A percentile compares a stretch with the other conserved stretches of the same genome.
Conservation (phyloP, 345 rosid genomes). For the Lumnitzera racemosa region DNA sequence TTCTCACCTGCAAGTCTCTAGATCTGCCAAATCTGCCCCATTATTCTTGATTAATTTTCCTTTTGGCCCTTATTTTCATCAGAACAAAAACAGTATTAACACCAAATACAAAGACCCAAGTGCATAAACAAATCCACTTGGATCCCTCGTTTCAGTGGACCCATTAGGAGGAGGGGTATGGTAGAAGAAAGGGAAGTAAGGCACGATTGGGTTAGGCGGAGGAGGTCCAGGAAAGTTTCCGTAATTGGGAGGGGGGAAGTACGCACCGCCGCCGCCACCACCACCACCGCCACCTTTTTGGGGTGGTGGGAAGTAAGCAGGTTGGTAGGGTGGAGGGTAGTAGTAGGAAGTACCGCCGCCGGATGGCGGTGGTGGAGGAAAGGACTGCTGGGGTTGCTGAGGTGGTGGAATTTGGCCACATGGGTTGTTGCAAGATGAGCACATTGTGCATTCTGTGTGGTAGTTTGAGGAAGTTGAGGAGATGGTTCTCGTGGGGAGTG, state of each 20-base stretch:
- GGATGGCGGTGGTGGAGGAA: conserved; percentile 54
- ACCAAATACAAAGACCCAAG: background rate
- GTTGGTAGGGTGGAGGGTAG: conserved; percentile 51
- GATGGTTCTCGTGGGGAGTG: conserved; percentile 12
- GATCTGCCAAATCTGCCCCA: background rate
- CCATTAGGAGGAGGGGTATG: conserved; percentile 53
- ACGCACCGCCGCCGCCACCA: conserved; percentile 35
- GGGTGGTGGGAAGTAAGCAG: conserved; percentile 44
- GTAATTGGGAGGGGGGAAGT: conserved; percentile 46
- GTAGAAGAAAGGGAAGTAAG: conserved; percentile 90
- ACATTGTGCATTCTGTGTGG: conserved; percentile 82
- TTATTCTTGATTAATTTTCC: background rate
- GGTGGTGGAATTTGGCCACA: conserved; percentile 34
- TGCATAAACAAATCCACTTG: background rate
- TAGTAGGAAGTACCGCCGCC: conserved; percentile 39
- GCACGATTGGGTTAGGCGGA: conserved; percentile 96
- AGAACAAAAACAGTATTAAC: background rate
- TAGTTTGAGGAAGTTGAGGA: conserved; percentile 28
- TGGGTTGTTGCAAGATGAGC: conserved; percentile 69
- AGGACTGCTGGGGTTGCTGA: conserved; percentile 38
- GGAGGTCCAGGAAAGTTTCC: conserved; percentile 49
- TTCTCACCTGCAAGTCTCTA: background rate
- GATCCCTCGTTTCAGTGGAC: background rate
- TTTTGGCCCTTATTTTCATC: background rate
- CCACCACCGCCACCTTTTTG: conserved; percentile 14